A percentile compares a stretch with the other conserved stretches of the same genome.
phyloP scores from a whole-genome alignment of 192 early-diverging fungal genomes.

The Pecoramyces ruminantium region DNA sequence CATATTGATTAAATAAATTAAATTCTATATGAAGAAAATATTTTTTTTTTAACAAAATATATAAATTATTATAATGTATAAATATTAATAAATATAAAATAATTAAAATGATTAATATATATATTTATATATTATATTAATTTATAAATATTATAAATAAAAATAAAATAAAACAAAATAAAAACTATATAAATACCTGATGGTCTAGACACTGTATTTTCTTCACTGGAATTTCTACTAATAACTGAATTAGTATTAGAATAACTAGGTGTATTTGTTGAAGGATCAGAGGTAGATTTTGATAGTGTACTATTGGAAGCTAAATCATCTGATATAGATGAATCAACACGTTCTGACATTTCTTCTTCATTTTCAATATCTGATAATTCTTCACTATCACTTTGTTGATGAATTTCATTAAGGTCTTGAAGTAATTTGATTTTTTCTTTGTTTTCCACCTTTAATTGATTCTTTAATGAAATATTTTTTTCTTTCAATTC shows the following conservation, averaged over 20 bases:
- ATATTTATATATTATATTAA: too few species aligned
- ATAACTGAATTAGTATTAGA: neutral
- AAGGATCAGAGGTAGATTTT: neutral
- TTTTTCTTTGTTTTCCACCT: neutral
- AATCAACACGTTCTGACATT: neutral
- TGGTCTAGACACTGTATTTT: neutral
- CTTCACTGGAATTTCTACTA: neutral
- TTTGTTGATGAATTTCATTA: neutral
- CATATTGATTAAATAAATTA: neutral
- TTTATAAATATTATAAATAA: too few species aligned
- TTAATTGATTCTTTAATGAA: neutral
- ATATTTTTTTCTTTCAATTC: neutral
- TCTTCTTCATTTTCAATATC: neutral
- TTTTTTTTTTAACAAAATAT: too few species aligned
- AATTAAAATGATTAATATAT: too few species aligned
- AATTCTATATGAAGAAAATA: neutral
- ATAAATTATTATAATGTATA: too few species aligned
- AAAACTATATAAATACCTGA: neutral
- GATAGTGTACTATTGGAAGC: neutral
- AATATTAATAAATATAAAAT: too few species aligned
- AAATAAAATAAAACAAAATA: too few species aligned
- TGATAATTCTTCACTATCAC: neutral
- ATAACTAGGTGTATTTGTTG: neutral
- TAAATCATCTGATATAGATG: neutral
- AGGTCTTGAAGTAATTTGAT: neutral